phyloP scores from a whole-genome alignment of 805 yeast genomes.

The Metschnikowia proteae region DNA sequence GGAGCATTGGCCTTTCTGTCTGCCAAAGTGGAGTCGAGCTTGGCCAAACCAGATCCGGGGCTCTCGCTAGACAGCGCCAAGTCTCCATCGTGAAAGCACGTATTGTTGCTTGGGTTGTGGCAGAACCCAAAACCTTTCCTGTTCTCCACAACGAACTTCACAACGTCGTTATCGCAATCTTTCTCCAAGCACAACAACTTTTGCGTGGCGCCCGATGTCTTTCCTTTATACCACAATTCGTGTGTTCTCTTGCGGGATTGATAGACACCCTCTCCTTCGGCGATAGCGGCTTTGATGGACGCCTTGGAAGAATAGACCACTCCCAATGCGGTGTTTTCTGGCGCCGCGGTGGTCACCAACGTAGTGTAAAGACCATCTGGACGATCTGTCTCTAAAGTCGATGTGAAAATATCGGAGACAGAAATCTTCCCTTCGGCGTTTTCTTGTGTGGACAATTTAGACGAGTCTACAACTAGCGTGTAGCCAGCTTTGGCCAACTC shows the following conservation, averaged over 20 bases:
- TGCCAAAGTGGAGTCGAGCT: constrained; percentile 62
- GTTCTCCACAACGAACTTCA: constrained; percentile 83
- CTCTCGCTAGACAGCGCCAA: constrained; percentile 39
- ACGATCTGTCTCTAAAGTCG: constrained; percentile 72
- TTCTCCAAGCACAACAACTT: constrained; percentile 57
- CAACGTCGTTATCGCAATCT: constrained; percentile 92
- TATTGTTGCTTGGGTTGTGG: constrained; percentile 66
- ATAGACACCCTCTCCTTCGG: constrained; percentile 82
- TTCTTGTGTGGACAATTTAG: constrained; percentile 27
- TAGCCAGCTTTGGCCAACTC: constrained; percentile 31
- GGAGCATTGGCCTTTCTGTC: constrained; percentile 71
- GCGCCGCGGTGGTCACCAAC: constrained; percentile 69
- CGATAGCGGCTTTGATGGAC: constrained; percentile 78
- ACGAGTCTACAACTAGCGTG: constrained; percentile 30
- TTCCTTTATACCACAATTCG: constrained; percentile 95
- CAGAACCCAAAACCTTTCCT: constrained; percentile 82
- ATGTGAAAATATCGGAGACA: constrained; percentile 43
- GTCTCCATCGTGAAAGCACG: constrained; percentile 65
- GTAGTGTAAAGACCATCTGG: constrained; percentile 83
- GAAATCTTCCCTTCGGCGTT: constrained; percentile 27
- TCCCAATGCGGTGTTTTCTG: constrained; percentile 57
- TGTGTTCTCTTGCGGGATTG: constrained; percentile 75
- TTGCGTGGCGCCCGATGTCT: constrained; percentile 95
- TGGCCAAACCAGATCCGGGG: constrained; percentile 57
- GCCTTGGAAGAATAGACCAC: constrained; percentile 85